Percentiles rank a stretch among this genome's conserved stretches.
These are phyloP conservation scores for Chamaenerion angustifolium DNA, from an alignment of 345 rosid genomes.

Conservation along the genomic window DNA sequence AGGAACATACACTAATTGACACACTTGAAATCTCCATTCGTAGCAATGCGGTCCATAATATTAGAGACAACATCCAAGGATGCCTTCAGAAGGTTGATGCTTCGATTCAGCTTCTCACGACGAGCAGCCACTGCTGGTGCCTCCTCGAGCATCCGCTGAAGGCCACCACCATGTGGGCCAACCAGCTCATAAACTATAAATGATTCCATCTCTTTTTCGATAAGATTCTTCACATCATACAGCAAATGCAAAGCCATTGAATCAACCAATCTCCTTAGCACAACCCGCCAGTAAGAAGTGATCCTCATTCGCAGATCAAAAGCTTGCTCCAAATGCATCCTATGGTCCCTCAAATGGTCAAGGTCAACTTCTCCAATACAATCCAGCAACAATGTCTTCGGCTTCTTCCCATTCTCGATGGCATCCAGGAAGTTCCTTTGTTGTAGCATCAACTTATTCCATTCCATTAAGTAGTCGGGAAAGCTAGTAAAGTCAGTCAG, in stretches of 20 bases:
- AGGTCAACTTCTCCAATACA: constrained; percentile 11
- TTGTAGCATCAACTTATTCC: constrained; percentile 12
- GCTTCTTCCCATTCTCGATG: neutral
- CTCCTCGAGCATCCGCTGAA: constrained; percentile 19
- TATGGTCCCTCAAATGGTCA: neutral
- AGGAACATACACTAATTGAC: no score
- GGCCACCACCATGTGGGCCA: constrained; percentile 7
- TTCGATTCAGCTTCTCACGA: constrained; percentile 13
- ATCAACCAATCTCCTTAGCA: constrained; percentile 19
- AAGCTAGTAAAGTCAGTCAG: constrained; percentile 21
- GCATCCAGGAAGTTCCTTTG: constrained; percentile 1
- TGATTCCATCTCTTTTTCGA: constrained; percentile 12
- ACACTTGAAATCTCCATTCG: no score
- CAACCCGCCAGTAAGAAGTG: constrained; percentile 20
- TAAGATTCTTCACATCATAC: constrained; percentile 6
- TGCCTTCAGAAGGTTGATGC: constrained; percentile 14
- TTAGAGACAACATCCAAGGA: constrained; percentile 12
- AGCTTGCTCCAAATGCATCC: constrained; percentile 3
- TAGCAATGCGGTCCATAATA: no score
- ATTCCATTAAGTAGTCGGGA: constrained; percentile 16
- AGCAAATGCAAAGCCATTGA: constrained; percentile 13
- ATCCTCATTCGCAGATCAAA: constrained; percentile 20
- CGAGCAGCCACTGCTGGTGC: constrained; percentile 10
- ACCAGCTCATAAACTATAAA: constrained; percentile 12
- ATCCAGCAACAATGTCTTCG: neutral